Evolutionary conservation across 2,329 filamentous ascomycete genomes (phyloP).

Genomic region (Lasiodiplodia hormozganensis): DNA sequence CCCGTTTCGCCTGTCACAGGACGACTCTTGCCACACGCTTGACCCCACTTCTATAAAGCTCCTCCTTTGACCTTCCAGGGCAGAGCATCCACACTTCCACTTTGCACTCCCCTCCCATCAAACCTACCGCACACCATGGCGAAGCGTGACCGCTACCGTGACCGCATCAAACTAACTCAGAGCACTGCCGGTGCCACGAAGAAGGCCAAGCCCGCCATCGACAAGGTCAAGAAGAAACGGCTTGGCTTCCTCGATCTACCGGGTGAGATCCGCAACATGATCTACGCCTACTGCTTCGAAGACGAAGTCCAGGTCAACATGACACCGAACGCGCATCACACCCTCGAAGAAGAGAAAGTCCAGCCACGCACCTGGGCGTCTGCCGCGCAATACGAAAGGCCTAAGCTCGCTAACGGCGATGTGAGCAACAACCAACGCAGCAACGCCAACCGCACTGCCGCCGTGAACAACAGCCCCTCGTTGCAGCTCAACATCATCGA

Average conservation of each 20-base stretch:
- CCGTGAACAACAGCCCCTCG: background rate
- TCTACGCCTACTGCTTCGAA: slow-evolving; percentile 52
- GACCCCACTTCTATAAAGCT: no score
- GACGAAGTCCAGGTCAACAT: slow-evolving; percentile 40
- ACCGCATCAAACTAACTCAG: background rate
- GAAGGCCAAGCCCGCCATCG: background rate
- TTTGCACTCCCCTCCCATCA: background rate
- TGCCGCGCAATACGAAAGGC: background rate
- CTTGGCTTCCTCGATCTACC: slow-evolving; percentile 50
- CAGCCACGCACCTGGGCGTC: slow-evolving; percentile 7
- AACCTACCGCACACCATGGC: background rate
- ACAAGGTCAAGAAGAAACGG: slow-evolving; percentile 17
- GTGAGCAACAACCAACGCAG: background rate
- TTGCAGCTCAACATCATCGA: background rate
- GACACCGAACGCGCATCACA: slow-evolving; percentile 32
- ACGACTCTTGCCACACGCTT: no score
- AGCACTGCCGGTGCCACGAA: no score
- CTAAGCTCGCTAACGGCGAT: background rate
- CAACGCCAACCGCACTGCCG: background rate
- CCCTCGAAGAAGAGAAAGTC: slow-evolving; percentile 16
- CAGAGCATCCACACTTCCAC: background rate
- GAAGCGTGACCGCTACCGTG: background rate
- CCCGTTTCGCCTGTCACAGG: background rate
- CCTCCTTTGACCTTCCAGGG: no score
- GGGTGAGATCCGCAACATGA: slow-evolving; percentile 56